Evolutionary conservation across 345 rosid genomes (phyloP).

Genomic region (Melaleuca alternifolia): DNA sequence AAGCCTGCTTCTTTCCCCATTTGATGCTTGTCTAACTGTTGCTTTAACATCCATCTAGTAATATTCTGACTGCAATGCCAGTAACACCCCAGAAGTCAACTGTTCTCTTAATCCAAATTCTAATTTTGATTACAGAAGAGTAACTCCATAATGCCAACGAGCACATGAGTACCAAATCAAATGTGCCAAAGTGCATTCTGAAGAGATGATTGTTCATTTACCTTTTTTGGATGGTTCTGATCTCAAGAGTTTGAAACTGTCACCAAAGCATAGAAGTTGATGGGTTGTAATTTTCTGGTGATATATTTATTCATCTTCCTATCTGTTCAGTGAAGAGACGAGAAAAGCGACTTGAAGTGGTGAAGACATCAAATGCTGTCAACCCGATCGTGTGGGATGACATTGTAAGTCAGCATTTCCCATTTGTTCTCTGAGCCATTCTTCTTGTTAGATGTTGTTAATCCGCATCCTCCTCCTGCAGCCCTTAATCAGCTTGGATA

Average conservation of each 20-base stretch:
- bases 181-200: not conserved
- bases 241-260: not conserved
- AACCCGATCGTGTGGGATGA: constrained; percentile 81
- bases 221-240: not conserved
- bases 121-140: not conserved
- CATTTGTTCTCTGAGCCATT: not conserved
- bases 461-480: constrained; percentile 16
- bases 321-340: constrained; percentile 58
- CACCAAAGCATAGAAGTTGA: not conserved
- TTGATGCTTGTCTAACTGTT: not conserved
- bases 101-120: not conserved
- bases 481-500: constrained; percentile 84
- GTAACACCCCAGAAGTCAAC: not conserved
- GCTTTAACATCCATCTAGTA: not conserved
- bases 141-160: not conserved
- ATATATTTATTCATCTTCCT: not conserved
- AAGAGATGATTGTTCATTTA: not conserved
- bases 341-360: constrained; percentile 60
- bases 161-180: not conserved
- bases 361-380: constrained; percentile 65
- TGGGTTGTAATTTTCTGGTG: not conserved
- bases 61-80: not conserved
- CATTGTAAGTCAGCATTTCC: constrained; percentile 41
- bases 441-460: not conserved
- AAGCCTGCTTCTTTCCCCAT: not conserved